Evolutionary conservation across 805 yeast genomes (phyloP), one percentile per base, ranked within the genome.

Genomic region (Sugiyamaella marilandica): DNA sequence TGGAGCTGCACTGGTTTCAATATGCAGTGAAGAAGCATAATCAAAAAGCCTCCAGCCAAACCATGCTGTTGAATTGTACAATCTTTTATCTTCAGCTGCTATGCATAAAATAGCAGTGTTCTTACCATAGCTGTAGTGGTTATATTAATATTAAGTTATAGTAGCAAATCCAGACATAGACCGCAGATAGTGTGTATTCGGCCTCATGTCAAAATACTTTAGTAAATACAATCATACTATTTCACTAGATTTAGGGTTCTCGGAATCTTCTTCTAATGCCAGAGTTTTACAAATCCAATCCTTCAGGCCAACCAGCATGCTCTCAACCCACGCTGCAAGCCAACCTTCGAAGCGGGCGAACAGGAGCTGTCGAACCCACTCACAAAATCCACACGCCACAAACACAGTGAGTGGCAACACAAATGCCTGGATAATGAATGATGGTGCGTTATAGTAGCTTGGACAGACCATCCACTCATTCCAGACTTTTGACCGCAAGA

Each of bases 401-500:
- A 39, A 39, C 5, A 39, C 24, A 2, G 19, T 14, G 24, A 39
- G 24, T 13, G 43, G 43, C 8, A 39, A 5, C 5, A 16, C 19
- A 31, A 29, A 45, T 13, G 26, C 41, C 8, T 26, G 26, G n/a
- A 45, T n/a, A 4, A 24, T 45, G 19, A 44, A 44, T 5, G n/a
- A 19, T 9, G 37, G 37, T 8, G 2, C 29, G 11, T 8, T 7
- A 21, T 14, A 39, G 21, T 39, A 39, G 5, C 5, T 21, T 10
- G 19, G 43, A 11, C 24, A 16, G 24, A 14, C 7, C 16, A 47
- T 2, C 50, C 50, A 47, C 13, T 47, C 31, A 5, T 19, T 19
- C 50, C 50, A 47, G n/a, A 47, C 35, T 19, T 16, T 13, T 13
- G 21, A 5, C 14, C 50, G 31, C 10, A 47, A 5, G 14, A 47